phyloP scores from a whole-genome alignment of 1,284 basidiomycete genomes.

The Ustilago crameri region DNA sequence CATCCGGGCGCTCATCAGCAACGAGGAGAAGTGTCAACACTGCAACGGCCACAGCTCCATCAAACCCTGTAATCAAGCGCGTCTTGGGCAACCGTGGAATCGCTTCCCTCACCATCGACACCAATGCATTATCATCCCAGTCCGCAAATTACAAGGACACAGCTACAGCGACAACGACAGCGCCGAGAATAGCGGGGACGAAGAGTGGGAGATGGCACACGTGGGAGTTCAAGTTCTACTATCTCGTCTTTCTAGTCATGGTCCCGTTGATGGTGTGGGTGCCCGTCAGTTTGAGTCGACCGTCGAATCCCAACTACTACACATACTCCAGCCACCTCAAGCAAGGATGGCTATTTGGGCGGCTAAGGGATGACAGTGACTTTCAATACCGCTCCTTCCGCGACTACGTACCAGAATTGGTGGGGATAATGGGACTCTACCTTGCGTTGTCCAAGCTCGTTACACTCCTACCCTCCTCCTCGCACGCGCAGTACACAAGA shows the following conservation, averaged over 20 bases:
- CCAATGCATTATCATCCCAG: constrained; percentile 22
- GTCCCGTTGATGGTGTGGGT: constrained; percentile 84
- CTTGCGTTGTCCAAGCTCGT: constrained; percentile 62
- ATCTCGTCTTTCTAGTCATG: constrained; percentile 74
- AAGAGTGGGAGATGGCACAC: constrained; percentile 77
- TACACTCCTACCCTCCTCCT: constrained; percentile 12
- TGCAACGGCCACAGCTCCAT: constrained; percentile 4
- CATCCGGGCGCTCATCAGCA: background rate
- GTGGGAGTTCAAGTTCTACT: constrained; percentile 84
- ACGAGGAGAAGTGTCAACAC: background rate
- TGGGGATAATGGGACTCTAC: constrained; percentile 61
- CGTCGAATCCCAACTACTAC: constrained; percentile 80
- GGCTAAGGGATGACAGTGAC: constrained; percentile 69
- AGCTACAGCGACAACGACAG: constrained; percentile 2
- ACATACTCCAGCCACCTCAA: constrained; percentile 76
- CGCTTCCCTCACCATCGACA: constrained; percentile 48
- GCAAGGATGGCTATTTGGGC: constrained; percentile 71
- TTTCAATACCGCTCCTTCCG: constrained; percentile 69
- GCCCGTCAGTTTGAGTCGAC: constrained; percentile 79
- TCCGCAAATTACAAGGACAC: constrained; percentile 2
- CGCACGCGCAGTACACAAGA: constrained; percentile 14
- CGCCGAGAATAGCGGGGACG: background rate
- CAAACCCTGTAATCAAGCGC: constrained; percentile 11
- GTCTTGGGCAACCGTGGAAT: constrained; percentile 37
- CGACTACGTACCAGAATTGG: constrained; percentile 62